Conservation (phyloP, 805 yeast species). For the Clavispora vitiphila region DNA sequence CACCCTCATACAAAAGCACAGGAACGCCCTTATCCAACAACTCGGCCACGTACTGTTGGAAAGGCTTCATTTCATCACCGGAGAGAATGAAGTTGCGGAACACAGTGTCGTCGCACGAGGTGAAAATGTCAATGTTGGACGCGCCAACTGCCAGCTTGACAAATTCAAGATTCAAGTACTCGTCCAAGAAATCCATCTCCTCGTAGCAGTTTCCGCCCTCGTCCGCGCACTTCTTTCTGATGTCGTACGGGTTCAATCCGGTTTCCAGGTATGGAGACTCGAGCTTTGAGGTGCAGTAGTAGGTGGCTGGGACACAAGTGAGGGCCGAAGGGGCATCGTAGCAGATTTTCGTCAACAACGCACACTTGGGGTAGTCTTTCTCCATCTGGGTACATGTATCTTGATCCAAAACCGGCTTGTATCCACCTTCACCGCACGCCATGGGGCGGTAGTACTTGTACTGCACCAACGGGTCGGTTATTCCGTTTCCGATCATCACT, state of each 20-base stretch:
- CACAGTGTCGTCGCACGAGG: conserved; percentile 46
- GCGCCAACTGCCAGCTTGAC: conserved; percentile 59
- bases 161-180: conserved; percentile 47
- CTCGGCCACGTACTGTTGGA: conserved; percentile 10
- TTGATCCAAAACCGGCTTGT: conserved; percentile 29
- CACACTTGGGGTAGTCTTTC: conserved; percentile 31
- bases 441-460: conserved; percentile 8
- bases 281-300: conserved; percentile 26
- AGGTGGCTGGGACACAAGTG: conserved; percentile 38
- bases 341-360: conserved; percentile 25
- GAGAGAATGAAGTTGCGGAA: conserved; percentile 17
- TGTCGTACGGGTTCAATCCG: conserved; percentile 62
- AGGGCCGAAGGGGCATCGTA: conserved; percentile 27
- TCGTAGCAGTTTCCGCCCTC: conserved; percentile 51
- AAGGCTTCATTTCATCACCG: conserved; percentile 9
- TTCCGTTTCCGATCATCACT: conserved; percentile 10
- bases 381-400: conserved; percentile 33
- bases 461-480: conserved; percentile 8
- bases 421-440: conserved; percentile 41
- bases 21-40: conserved; percentile 12
- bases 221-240: conserved; percentile 47
- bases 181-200: conserved; percentile 44
- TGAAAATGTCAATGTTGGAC: conserved; percentile 40
- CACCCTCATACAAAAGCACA: conserved; percentile 13
- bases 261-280: conserved; percentile 36